A percentile compares a stretch with the other conserved stretches of the same genome.
Evolutionary conservation across 371 early-diverging fungal species (phyloP).

Genomic region (Nematocida ausubeli): DNA sequence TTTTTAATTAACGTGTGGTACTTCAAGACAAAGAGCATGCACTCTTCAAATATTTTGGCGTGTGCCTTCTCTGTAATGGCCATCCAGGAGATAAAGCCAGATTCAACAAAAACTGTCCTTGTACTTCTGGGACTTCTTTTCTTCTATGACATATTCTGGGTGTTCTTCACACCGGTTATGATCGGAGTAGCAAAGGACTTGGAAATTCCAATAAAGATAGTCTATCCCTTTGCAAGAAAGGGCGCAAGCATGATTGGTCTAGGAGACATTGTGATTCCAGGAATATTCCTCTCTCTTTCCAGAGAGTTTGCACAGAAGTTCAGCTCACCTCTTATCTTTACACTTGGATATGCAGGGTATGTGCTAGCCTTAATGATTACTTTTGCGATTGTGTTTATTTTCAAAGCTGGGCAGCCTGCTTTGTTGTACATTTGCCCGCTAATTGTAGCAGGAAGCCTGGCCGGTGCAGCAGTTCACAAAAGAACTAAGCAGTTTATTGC

Average conservation of each 20-base stretch:
- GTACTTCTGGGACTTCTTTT: constrained; percentile 81
- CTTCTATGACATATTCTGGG: constrained; percentile 93
- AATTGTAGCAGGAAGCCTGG: constrained; percentile 68
- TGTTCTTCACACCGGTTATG: constrained; percentile 94
- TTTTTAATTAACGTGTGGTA: constrained; percentile 72
- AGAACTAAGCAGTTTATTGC: constrained; percentile 22
- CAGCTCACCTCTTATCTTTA: constrained; percentile 81
- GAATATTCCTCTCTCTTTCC: constrained; percentile 74
- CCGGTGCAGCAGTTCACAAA: constrained; percentile 16
- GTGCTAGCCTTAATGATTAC: constrained; percentile 78
- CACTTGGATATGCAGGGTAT: constrained; percentile 75
- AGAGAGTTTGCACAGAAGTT: constrained; percentile 66
- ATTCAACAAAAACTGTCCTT: constrained; percentile 86
- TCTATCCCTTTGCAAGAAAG: constrained; percentile 77
- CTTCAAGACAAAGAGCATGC: constrained; percentile 80
- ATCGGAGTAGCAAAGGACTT: constrained; percentile 87
- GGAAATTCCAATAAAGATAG: constrained; percentile 88
- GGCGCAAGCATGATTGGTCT: constrained; percentile 83
- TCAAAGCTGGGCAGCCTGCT: constrained; percentile 89
- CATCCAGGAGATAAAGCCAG: constrained; percentile 77
- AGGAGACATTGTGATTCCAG: constrained; percentile 92
- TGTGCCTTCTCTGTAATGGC: constrained; percentile 78
- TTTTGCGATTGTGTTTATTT: constrained; percentile 83
- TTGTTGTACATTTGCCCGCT: constrained; percentile 78
- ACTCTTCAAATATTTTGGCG: constrained; percentile 79